These are phyloP conservation scores for Calycina herbarum DNA, from an alignment of 2,329 filamentous ascomycete species.

Conservation along the genomic window DNA sequence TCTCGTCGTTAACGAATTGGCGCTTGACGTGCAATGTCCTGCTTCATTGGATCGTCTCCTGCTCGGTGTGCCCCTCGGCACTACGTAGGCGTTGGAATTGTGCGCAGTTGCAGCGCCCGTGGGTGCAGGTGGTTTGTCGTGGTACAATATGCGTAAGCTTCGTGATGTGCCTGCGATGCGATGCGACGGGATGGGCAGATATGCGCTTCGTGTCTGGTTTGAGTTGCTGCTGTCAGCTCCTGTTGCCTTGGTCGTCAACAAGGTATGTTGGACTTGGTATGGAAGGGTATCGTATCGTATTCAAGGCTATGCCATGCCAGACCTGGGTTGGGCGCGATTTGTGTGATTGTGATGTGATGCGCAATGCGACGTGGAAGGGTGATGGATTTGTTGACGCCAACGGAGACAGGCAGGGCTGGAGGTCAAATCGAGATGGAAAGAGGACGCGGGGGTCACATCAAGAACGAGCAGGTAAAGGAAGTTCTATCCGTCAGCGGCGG, in stretches of 20 bases:
- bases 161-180: not conserved
- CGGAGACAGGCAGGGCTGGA: no score
- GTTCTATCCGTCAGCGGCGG: no score
- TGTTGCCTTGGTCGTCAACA: not conserved
- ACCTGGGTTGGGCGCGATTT: not conserved
- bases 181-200: not conserved
- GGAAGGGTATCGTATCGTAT: not conserved
- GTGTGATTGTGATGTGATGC: not conserved
- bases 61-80: slow-evolving; percentile 1
- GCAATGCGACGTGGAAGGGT: not conserved
- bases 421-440: no score
- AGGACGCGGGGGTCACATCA: no score
- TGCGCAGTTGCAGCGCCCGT: slow-evolving; percentile 1
- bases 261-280: not conserved
- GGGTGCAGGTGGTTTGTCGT: not conserved
- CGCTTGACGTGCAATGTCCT: not conserved
- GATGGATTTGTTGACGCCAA: no score
- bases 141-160: slow-evolving; percentile 1
- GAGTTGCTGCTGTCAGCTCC: not conserved
- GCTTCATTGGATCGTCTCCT: not conserved
- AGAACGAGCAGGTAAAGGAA: no score
- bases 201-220: not conserved
- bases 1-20: not conserved
- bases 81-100: not conserved
- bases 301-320: not conserved